Conservation (phyloP, 768 basidiomycete genomes). For the Cyclocybe aegerita region DNA sequence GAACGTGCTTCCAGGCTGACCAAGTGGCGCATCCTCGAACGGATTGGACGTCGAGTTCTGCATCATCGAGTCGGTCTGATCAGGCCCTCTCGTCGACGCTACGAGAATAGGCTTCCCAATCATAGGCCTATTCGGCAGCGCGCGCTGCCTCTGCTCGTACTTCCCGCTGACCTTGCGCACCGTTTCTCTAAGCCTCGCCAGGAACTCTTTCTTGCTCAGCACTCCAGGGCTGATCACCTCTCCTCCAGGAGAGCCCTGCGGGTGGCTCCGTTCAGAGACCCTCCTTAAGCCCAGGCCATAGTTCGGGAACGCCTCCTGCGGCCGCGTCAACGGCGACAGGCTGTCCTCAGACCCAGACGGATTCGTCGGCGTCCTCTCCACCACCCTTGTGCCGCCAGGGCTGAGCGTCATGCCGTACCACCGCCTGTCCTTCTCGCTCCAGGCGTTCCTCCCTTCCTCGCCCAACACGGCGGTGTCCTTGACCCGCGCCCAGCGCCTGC, state of each 20-base stretch:
- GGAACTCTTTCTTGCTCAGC: constrained; percentile 71
- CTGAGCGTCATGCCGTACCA: constrained; percentile 60
- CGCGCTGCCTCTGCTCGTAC: constrained; percentile 33
- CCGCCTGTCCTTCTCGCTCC: constrained; percentile 63
- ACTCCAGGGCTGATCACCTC: constrained; percentile 44
- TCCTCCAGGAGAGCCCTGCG: constrained; percentile 23
- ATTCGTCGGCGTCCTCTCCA: constrained; percentile 12
- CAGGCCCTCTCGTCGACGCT: constrained; percentile 21
- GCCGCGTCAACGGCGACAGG: constrained; percentile 10
- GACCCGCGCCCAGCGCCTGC: constrained; percentile 56
- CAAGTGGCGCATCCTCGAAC: constrained; percentile 38
- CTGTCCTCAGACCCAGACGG: constrained; percentile 7
- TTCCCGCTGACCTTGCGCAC: constrained; percentile 70
- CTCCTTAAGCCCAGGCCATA: constrained; percentile 50
- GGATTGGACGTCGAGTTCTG: constrained; percentile 36
- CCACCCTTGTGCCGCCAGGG: constrained; percentile 24
- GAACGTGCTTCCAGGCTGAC: constrained; percentile 46
- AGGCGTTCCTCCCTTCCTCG: constrained; percentile 56
- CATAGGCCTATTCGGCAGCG: constrained; percentile 38
- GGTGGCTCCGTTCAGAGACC: constrained; percentile 42
- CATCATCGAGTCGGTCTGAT: constrained; percentile 14
- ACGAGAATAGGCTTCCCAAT: constrained; percentile 60
- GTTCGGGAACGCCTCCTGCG: constrained; percentile 1
- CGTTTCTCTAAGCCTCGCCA: constrained; percentile 60
- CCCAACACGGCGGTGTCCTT: constrained; percentile 61